Evolutionary conservation across 2,329 filamentous ascomycete species (phyloP), one percentile per base, ranked within the genome.

Genomic region (Elsinoe ampelina): DNA sequence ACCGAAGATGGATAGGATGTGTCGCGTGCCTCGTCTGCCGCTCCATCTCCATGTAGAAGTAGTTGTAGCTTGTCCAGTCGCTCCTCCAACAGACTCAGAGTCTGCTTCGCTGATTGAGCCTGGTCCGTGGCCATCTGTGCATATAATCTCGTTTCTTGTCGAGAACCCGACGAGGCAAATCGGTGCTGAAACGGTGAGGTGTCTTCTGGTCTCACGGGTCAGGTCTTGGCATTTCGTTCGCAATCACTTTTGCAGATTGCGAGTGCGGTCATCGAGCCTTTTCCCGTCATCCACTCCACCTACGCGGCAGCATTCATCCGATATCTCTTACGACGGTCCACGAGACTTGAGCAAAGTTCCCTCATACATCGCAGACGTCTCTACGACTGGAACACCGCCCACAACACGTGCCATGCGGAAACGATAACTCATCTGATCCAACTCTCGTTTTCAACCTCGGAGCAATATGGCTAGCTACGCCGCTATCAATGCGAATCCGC

Each of bases 391-490:
- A 12, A 5, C 11, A 26, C 41, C 2, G 41, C 19, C 41, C 19
- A 45, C 7, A n/a, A 19, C 5, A 12, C n/a, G 26, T 50, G 45
- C 45, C 8, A 52, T 52, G 48, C 26, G 26, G 45, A 26, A 35
- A 11, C 45, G 45, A 50, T 50, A 50, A 35, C 26, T 45, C 19
- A 45, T 8, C 8, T 30, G 26, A 45, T 17, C 3, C 26, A 26
- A 35, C 45, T 13, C 26, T 17, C 45, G 13, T 35, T 15, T 11
- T 20, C 32, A 50, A 35, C n/a, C 30, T 50, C 45, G 30, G 45
- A 12, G 58, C 61, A 63, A 59, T 58, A 77, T 77, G 74, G 71
- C 73, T 51, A 72, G 69, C 60, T 77, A 77, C 66, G 70, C 74
- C 47, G 72, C 75, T 26, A 75, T 77, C 59, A 65, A 64, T 47